Base-by-base conservation (phyloP, 768 basidiomycete genomes). In the Podaxis pistillaris region DNA sequence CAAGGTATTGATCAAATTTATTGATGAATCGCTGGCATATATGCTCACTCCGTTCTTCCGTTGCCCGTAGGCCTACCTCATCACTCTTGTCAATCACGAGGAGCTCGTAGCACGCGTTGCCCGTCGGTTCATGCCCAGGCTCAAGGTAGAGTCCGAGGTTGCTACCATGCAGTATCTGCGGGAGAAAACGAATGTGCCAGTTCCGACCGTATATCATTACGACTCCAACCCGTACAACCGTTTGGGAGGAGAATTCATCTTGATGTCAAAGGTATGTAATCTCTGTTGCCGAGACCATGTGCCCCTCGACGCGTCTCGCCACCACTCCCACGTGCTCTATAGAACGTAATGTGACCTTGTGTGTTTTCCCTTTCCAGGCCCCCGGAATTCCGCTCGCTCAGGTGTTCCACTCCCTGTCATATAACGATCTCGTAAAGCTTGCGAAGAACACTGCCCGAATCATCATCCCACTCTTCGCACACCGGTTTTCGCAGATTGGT, bases 81-180 rank as follows among this genome's bases (percentile, higher is more conserved):
- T 93, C 56, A 88, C 86, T 7, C 81, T 93, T 19, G 78, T 74
- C 19, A 84, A 89, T 68, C 75, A 81, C 15, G 76, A 81, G 56
- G 81, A 89, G 62, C 72, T 94, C 47, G 86, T 94, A 7, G 90
- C 89, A 5, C 85, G 91, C 41, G 90, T 94, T 24, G 92, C 92
- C 2, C 87, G 91, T 56, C 84, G 89, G 9, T 94, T 90, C 73
- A 92, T 94, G 90, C 89, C 91, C 0, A 83, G 89, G 37, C 81
- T 93, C 66, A 94, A 94, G 77, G 93, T 90, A 3, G 88, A 91
- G 72, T 93, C 92, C 0, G 93, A 94, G 70, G 89, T 93, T 7
- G 91, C 92, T 2, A 94, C 92, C 0, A 87, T 94, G 77, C 81
- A 83, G n/a, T 94, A 88, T 71, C 80, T 94, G 28, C 86, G 89